A percentile compares a stretch with the other conserved stretches of the same genome.
Evolutionary conservation across 2,329 filamentous ascomycete species (phyloP).

Genomic region (Diaporthe destruens): DNA sequence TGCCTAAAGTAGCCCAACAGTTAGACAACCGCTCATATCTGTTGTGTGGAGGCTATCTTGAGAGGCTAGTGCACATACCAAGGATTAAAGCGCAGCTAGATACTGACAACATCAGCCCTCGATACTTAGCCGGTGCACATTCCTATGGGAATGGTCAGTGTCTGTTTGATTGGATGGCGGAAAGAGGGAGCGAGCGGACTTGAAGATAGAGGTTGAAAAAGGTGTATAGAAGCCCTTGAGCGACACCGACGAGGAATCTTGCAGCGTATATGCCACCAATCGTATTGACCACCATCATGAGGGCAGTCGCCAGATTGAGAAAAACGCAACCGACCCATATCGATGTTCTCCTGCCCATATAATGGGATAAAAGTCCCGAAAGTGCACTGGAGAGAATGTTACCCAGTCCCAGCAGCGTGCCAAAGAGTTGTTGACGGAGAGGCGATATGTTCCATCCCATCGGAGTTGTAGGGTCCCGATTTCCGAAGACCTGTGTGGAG

Average conservation of each 20-base stretch:
- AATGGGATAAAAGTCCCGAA: neutral
- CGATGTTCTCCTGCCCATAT: constrained; percentile 6
- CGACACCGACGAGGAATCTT: constrained; percentile 6
- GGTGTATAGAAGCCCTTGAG: constrained; percentile 4
- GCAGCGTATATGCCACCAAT: constrained; percentile 2
- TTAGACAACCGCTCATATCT: neutral
- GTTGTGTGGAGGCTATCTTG: neutral
- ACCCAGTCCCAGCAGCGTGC: neutral
- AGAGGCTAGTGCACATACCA: neutral
- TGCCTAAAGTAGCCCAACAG: neutral
- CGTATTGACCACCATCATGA: constrained; percentile 18
- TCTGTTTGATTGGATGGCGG: neutral
- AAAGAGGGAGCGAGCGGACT: neutral
- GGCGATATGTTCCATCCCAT: constrained; percentile 21
- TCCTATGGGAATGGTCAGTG: neutral
- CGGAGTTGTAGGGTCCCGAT: constrained; percentile 6
- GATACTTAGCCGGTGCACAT: constrained; percentile 18
- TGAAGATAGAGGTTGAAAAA: constrained; percentile 22
- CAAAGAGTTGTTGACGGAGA: constrained; percentile 11
- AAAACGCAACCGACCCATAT: constrained; percentile 12
- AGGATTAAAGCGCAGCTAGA: neutral
- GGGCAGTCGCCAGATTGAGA: neutral
- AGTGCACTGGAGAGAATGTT: neutral
- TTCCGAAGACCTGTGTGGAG: constrained; percentile 6
- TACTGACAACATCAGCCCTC: constrained; percentile 14